These are phyloP conservation scores for Elsinoe ampelina DNA, from an alignment of 2,329 filamentous ascomycete genomes.

Conservation along the genomic window DNA sequence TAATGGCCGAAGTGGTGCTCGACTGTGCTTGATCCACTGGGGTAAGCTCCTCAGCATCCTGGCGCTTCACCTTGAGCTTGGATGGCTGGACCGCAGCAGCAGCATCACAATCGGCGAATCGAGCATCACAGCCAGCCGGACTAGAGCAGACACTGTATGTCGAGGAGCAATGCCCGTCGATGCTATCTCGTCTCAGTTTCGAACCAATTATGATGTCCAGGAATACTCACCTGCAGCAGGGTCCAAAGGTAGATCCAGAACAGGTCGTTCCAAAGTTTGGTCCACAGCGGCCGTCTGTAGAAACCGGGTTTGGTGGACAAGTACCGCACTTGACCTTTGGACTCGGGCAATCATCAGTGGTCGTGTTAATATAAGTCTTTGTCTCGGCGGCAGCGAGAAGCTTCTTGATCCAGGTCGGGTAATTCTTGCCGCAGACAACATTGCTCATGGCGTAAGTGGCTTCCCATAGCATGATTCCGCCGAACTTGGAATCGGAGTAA, in stretches of 20 bases:
- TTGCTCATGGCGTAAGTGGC: slow-evolving; percentile 42
- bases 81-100: slow-evolving; percentile 4
- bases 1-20: background rate
- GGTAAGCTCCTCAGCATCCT: background rate
- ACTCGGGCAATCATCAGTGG: slow-evolving; percentile 8
- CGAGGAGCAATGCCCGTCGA: slow-evolving; percentile 13
- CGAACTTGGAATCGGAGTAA: slow-evolving; percentile 37
- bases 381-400: slow-evolving; percentile 26
- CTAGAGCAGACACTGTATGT: slow-evolving; percentile 11
- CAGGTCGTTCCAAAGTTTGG: slow-evolving; percentile 17
- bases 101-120: slow-evolving; percentile 2
- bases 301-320: slow-evolving; percentile 14
- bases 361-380: slow-evolving; percentile 17
- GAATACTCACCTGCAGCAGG: slow-evolving; percentile 14
- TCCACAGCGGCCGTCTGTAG: slow-evolving; percentile 17
- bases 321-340: slow-evolving; percentile 7
- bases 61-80: background rate
- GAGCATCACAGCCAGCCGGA: slow-evolving; percentile 4
- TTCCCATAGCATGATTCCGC: slow-evolving; percentile 53
- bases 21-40: background rate
- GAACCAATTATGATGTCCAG: no score
- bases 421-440: slow-evolving; percentile 34
- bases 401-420: slow-evolving; percentile 41
- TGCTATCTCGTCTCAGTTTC: background rate
- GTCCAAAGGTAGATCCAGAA: slow-evolving; percentile 15